A percentile compares a stretch with the other conserved stretches of the same genome.
phyloP scores from a whole-genome alignment of 2,329 filamentous ascomycete genomes.

The Trichoderma arundinaceum region DNA sequence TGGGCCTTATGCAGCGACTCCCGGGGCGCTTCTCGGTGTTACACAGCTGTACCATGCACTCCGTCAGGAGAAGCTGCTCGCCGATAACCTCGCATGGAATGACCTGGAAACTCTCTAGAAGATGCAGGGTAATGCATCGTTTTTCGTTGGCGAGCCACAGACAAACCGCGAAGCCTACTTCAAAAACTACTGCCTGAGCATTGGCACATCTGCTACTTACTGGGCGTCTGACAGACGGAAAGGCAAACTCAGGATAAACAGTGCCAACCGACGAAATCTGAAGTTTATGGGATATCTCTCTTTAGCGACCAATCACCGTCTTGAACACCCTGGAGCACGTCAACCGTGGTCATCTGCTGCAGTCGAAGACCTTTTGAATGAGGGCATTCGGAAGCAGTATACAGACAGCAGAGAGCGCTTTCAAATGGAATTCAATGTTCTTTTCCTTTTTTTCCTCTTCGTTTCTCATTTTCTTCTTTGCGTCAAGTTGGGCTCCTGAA shows the following conservation, averaged over 20 bases:
- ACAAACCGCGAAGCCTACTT: constrained; percentile 16
- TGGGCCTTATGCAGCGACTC: background rate
- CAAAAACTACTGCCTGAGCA: constrained; percentile 8
- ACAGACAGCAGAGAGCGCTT: background rate
- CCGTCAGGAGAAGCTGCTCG: constrained; percentile 13
- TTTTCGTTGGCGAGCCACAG: background rate
- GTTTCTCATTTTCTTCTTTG: background rate
- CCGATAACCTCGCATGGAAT: background rate
- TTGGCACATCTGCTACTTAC: constrained; percentile 1
- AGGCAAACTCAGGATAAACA: constrained; percentile 1
- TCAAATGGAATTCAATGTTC: background rate
- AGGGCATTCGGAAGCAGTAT: constrained; percentile 5
- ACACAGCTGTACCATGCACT: constrained; percentile 16
- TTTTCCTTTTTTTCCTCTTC: too few species aligned
- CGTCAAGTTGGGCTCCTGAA: too few species aligned
- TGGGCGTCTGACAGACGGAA: constrained; percentile 1
- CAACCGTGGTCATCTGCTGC: background rate
- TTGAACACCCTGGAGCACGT: background rate
- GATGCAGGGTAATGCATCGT: background rate
- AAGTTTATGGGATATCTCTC: constrained; percentile 10
- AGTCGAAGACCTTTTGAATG: background rate
- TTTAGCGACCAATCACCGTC: background rate
- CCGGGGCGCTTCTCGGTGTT: background rate
- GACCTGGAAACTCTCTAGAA: constrained; percentile 2
- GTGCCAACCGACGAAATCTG: background rate